Evolutionary conservation across 2,329 filamentous ascomycete species (phyloP), one percentile per base, ranked within the genome.

Genomic region (Colletotrichum karsti): DNA sequence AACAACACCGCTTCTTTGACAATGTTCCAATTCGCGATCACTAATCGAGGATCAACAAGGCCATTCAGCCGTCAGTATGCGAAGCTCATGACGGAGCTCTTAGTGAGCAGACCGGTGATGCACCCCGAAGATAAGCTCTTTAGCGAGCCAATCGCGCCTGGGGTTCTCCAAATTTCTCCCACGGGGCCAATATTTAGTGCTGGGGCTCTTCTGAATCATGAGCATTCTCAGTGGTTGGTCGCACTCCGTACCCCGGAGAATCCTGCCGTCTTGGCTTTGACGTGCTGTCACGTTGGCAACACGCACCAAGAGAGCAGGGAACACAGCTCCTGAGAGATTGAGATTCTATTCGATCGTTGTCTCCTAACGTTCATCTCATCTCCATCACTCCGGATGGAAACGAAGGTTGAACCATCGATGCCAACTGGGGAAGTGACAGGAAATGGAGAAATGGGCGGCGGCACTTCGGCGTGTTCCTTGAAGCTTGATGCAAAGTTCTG

Each of bases 251-350:
- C n/a, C n/a, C n/a, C n/a, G n/a, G n/a, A n/a, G n/a, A n/a, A n/a
- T n/a, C n/a, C 24, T 63, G 51, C 63, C 51, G 51, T 42, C 63
- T 63, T 57, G 63, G 63, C 58, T 63, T 55, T 39, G 58, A 51
- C 8, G 63, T 56, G 50, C 50, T 51, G 63, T 63, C 51, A 67
- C 62, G 33, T 26, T 37, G 26, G 22, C 20, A 53, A 35, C 20
- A 20, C 9, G 5, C 15, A 59, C 42, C 24, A 48, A 8, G 24
- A 5, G n/a, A 15, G 28, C 26, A 50, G 42, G 28, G 26, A 18
- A 15, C 30, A 26, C 26, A 28, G 50, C 20, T 9, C 10, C 28
- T 24, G 42, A 12, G 18, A 39, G 24, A 51, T 51, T 15, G 24
- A n/a, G 12, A 18, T 30, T 44, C 12, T 9, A 24, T 24, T 18